These are phyloP conservation scores for Sordariomycetes sp. DNA, from an alignment of 2,329 filamentous ascomycete genomes.

Conservation along the genomic window DNA sequence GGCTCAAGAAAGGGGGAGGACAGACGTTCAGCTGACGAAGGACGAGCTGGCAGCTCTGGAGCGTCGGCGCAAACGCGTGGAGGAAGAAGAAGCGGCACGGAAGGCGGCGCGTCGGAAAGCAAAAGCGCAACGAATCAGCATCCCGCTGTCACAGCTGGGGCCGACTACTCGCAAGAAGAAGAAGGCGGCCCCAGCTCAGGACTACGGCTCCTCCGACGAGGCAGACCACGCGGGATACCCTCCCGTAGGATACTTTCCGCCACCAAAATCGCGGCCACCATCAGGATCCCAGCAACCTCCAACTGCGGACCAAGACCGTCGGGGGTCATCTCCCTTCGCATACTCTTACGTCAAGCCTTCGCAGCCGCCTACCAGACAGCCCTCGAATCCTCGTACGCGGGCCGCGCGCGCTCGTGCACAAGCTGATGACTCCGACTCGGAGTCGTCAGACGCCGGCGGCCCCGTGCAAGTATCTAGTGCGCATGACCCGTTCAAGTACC, in stretches of 20 bases:
- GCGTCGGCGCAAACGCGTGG: conserved; percentile 50
- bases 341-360: conserved; percentile 30
- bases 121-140: conserved; percentile 36
- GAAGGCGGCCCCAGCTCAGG: conserved; percentile 20
- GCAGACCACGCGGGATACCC: conserved; percentile 27
- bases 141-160: conserved; percentile 42
- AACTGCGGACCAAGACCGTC: conserved; percentile 19
- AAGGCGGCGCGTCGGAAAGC: conserved; percentile 15
- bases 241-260: conserved; percentile 40
- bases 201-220: conserved; percentile 17
- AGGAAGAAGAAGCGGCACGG: conserved; percentile 29
- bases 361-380: conserved; percentile 8
- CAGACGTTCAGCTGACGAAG: conserved; percentile 69
- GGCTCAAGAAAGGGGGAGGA: conserved; percentile 65
- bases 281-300: conserved; percentile 27
- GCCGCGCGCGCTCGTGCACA: conserved; percentile 19
- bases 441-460: conserved; percentile 16
- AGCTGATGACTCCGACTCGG: conserved; percentile 17
- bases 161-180: conserved; percentile 15
- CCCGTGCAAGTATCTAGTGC: conserved; percentile 7
- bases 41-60: conserved; percentile 76
- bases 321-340: conserved; percentile 29
- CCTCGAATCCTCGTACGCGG: conserved; percentile 14
- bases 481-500: conserved; percentile 41
- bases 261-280: conserved; percentile 31